Conservation (phyloP, 192 early-diverging fungal genomes). For the Linnemannia hyalina region DNA sequence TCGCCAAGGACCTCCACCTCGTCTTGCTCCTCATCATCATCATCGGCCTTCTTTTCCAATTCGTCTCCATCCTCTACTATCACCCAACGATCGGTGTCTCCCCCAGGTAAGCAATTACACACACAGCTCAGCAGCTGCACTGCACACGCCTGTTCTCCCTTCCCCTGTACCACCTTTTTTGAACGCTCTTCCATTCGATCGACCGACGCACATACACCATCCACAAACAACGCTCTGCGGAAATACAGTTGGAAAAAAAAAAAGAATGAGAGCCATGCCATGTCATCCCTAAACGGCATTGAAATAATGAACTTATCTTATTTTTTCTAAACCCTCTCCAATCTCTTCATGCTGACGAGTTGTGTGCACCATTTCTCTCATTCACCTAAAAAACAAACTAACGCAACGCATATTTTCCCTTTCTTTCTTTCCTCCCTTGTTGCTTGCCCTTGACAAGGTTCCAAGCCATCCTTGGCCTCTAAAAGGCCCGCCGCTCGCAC, state of each 20-base stretch:
- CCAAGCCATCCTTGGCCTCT: slow-evolving; percentile 18
- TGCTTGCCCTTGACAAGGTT: background rate
- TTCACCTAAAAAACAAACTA: background rate
- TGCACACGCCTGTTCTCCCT: background rate
- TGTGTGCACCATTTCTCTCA: background rate
- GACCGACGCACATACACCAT: background rate
- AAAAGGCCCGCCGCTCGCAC: slow-evolving; percentile 18
- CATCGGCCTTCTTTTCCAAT: background rate
- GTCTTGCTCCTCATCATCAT: slow-evolving; percentile 1
- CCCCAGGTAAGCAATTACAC: background rate
- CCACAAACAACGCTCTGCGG: background rate
- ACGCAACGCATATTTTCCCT: background rate
- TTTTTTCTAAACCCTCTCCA: background rate
- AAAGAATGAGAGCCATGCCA: background rate
- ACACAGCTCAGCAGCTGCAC: background rate
- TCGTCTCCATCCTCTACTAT: background rate
- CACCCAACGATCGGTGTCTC: background rate
- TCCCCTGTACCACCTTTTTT: background rate
- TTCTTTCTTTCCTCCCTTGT: background rate
- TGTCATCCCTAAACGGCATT: slow-evolving; percentile 9
- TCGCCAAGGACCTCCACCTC: background rate
- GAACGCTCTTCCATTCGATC: no score
- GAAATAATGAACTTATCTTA: background rate
- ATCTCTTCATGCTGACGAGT: background rate
- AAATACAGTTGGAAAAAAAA: background rate